Evolutionary conservation across 2,329 filamentous ascomycete species (phyloP), one percentile per base, ranked within the genome.

Genomic region (Sporothrix sp.): DNA sequence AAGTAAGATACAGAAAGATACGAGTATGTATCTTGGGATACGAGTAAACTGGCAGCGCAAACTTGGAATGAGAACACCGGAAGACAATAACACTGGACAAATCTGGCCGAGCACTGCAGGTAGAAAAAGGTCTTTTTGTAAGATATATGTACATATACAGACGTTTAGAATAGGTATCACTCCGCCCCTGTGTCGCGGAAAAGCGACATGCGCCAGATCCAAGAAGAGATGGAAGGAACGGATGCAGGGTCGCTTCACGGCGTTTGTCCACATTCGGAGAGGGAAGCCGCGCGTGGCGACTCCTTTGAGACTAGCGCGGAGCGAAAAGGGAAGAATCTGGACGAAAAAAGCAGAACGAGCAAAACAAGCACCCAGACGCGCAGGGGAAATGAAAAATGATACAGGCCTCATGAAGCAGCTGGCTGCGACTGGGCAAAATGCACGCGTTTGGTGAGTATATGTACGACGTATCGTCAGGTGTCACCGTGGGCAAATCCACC

Each of bases 251-350:
- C 23, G 21, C 23, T 23, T 48, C 8, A 37, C 52, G 48, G 48
- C 20, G 39, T 38, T 39, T 52, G 50, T 25, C 53, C 45, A 33
- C 10, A 50, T 54, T 52, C 13, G 47, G 53, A 52, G 18, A 30
- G 13, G 7, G 25, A 38, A 28, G 32, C 53, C 53, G 53, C 50
- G 32, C 20, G 32, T 50, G 42, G 38, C 27, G 33, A 45, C 43
- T 36, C 14, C 13, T 50, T 48, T 28, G 7, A 33, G 50, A 38
- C 46, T 54, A 54, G 52, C 30, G 4, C 13, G 1, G 23, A 32
- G 27, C 18, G 16, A 40, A 45, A 48, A 35, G n/a, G 39, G 9
- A 16, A 44, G 35, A 42, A 13, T 38, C n/a, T 48, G 38, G 38
- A 38, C 38, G 23, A 50, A 50, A 50, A 36, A 35, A 43, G 39